phyloP scores from a whole-genome alignment of 2,329 filamentous ascomycete genomes.

The Cryphonectria parasitica region DNA sequence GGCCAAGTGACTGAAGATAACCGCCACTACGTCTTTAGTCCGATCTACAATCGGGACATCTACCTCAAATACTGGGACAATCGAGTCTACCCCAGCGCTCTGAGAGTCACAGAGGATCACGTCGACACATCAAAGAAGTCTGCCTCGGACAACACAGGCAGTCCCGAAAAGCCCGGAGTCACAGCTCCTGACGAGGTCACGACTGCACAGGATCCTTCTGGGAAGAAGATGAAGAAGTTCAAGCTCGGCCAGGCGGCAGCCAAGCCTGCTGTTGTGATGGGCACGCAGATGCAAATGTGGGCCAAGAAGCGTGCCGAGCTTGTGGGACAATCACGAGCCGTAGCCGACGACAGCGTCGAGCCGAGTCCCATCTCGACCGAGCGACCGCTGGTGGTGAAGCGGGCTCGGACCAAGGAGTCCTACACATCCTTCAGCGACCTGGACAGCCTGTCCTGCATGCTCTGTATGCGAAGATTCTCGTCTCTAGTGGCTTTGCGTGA shows the following conservation, averaged over 20 bases:
- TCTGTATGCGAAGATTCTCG: conserved; percentile 65
- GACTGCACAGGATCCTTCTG: conserved; percentile 35
- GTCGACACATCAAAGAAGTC: conserved; percentile 42
- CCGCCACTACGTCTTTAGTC: conserved; percentile 69
- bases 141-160: conserved; percentile 18
- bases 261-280: conserved; percentile 59
- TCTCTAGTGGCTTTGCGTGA: conserved; percentile 57
- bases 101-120: conserved; percentile 59
- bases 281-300: conserved; percentile 73
- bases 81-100: conserved; percentile 70
- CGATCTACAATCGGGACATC: conserved; percentile 68
- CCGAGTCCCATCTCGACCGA: conserved; percentile 25
- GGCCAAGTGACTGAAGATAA: conserved; percentile 58
- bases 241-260: conserved; percentile 49
- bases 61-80: conserved; percentile 79
- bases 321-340: conserved; percentile 24
- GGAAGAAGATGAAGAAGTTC: conserved; percentile 60
- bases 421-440: conserved; percentile 64
- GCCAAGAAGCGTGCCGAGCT: conserved; percentile 71
- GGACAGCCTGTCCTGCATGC: conserved; percentile 51
- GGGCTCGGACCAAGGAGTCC: conserved; percentile 37
- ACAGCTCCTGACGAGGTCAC: conserved; percentile 37
- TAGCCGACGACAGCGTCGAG: conserved; percentile 28
- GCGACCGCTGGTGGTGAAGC: conserved; percentile 12
- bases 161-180: conserved; percentile 15